phyloP scores from a whole-genome alignment of 495 filamentous ascomycete genomes.

The Lepidopterella palustris region DNA sequence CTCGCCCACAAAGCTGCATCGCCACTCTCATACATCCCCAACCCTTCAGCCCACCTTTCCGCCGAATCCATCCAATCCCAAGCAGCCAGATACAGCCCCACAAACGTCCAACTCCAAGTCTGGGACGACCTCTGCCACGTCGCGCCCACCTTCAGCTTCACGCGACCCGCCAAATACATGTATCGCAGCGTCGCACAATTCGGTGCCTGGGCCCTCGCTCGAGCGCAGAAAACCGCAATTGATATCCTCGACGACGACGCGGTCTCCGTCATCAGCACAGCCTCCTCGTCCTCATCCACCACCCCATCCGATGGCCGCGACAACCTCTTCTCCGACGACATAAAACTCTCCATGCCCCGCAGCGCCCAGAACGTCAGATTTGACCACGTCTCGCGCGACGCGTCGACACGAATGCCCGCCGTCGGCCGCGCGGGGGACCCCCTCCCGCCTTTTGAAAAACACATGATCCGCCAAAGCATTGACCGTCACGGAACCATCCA shows the following conservation, averaged over 20 bases:
- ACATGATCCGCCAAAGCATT: constrained; percentile 88
- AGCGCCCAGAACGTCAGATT: constrained; percentile 24
- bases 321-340: constrained; percentile 17
- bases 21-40: constrained; percentile 63
- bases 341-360: constrained; percentile 27
- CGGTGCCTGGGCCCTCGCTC: constrained; percentile 79
- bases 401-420: not conserved
- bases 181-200: constrained; percentile 86
- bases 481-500: constrained; percentile 67
- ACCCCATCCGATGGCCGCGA: constrained; percentile 2
- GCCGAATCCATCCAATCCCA: constrained; percentile 55
- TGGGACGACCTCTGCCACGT: constrained; percentile 96
- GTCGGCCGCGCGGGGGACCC: constrained; percentile 79
- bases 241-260: constrained; percentile 74
- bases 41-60: constrained; percentile 42
- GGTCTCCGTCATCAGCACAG: constrained; percentile 56
- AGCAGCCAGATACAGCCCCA: constrained; percentile 64
- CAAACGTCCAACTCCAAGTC: constrained; percentile 90
- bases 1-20: constrained; percentile 88
- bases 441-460: constrained; percentile 65
- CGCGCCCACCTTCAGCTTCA: constrained; percentile 82
- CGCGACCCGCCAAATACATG: constrained; percentile 91
- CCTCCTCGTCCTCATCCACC: constrained; percentile 35
- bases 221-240: constrained; percentile 70
- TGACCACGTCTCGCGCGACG: constrained; percentile 10